Evolutionary conservation across 176 grass and related monocot genomes (phyloP).

Genomic region (Tuctoria greenei): DNA sequence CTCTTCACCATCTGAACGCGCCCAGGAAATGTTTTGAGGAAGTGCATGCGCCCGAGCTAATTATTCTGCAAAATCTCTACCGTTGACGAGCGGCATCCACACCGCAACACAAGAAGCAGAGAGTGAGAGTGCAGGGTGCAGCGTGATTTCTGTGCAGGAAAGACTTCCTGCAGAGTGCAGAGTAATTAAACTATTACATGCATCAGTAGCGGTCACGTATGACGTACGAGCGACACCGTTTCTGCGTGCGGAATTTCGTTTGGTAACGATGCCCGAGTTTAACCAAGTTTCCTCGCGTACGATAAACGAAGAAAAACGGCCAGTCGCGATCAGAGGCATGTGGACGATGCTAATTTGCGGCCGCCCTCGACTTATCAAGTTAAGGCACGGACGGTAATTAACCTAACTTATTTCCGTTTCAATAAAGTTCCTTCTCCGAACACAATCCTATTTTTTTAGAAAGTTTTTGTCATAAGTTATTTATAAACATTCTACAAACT

Average conservation of each 20-base stretch:
- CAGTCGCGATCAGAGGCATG: background rate
- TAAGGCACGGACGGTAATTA: too few species aligned
- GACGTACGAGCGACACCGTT: too few species aligned
- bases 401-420: too few species aligned
- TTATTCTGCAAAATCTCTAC: background rate
- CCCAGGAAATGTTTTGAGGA: background rate
- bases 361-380: too few species aligned
- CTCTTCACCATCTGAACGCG: background rate
- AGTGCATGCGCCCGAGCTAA: background rate
- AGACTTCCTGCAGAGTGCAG: background rate
- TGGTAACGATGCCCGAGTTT: background rate
- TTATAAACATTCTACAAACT: too few species aligned
- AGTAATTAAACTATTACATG: background rate
- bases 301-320: background rate
- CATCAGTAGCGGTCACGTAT: background rate
- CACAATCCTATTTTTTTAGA: too few species aligned
- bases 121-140: too few species aligned
- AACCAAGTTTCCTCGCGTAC: background rate
- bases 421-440: too few species aligned
- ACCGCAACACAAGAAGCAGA: background rate
- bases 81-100: background rate
- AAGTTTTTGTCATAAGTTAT: too few species aligned
- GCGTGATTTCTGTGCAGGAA: too few species aligned
- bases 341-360: background rate
- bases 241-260: conserved; percentile 5